A percentile compares a stretch with the other conserved stretches of the same genome.
Conservation (phyloP, 495 filamentous ascomycete genomes). For the Annulohypoxylon nitens region DNA sequence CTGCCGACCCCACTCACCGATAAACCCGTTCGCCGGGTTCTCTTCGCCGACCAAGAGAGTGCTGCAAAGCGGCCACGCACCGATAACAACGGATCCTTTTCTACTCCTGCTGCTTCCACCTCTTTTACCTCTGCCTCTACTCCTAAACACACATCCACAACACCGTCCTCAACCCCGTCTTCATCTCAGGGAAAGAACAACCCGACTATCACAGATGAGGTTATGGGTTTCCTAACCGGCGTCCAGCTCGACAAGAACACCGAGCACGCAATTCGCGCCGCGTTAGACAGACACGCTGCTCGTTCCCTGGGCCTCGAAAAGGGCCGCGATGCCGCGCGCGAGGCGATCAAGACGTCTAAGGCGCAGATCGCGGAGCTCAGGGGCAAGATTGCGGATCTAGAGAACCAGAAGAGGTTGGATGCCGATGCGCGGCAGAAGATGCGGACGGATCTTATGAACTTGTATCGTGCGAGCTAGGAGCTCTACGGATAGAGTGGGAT, state of each 20-base stretch:
- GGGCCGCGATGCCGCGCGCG: constrained; percentile 72
- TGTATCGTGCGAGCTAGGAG: constrained; percentile 36
- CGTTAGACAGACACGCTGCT: constrained; percentile 69
- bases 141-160: not conserved
- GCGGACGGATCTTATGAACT: constrained; percentile 36
- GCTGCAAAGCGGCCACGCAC: constrained; percentile 32
- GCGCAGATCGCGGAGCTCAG: constrained; percentile 66
- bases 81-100: constrained; percentile 18
- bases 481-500: not conserved
- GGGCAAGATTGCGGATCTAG: constrained; percentile 60
- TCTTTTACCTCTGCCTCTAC: not conserved
- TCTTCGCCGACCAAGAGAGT: constrained; percentile 34
- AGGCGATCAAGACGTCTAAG: constrained; percentile 72
- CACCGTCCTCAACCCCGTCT: constrained; percentile 17
- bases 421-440: constrained; percentile 40
- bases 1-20: constrained; percentile 48
- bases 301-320: constrained; percentile 68
- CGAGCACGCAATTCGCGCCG: constrained; percentile 57
- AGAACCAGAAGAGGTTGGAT: constrained; percentile 66
- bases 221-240: constrained; percentile 64
- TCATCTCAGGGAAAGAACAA: constrained; percentile 38
- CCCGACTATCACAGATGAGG: constrained; percentile 59
- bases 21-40: constrained; percentile 40
- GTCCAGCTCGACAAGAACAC: constrained; percentile 59
- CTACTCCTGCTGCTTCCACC: not conserved